Evolutionary conservation across 768 basidiomycete species (phyloP).

Genomic region (Termitomyces sp.): DNA sequence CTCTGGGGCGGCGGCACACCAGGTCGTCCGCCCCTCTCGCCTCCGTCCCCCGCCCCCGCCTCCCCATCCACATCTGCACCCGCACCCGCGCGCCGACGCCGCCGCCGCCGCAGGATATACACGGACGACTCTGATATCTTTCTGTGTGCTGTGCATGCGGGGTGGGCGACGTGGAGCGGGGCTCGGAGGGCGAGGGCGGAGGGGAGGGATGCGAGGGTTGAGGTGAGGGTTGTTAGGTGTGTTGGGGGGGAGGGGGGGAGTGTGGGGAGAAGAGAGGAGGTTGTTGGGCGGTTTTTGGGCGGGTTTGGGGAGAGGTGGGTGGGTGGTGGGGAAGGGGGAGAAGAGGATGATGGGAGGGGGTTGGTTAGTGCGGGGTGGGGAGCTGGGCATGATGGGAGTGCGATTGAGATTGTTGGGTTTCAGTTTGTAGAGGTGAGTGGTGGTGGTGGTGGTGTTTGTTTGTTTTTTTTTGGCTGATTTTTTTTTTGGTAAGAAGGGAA

Average conservation of each 20-base stretch:
- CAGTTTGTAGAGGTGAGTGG: constrained; percentile 59
- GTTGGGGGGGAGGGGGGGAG: constrained; percentile 24
- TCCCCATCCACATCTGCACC: background rate
- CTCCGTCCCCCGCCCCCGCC: background rate
- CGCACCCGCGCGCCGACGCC: constrained; percentile 5
- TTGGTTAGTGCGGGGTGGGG: constrained; percentile 74
- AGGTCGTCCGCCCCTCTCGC: constrained; percentile 23
- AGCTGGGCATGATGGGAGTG: constrained; percentile 75
- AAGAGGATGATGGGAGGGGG: constrained; percentile 50
- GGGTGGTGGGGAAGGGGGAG: constrained; percentile 26
- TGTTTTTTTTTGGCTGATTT: background rate
- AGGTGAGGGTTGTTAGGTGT: constrained; percentile 38
- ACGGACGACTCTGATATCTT: constrained; percentile 78
- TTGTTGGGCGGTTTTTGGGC: constrained; percentile 44
- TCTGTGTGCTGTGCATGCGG: constrained; percentile 66
- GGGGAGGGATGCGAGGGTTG: constrained; percentile 38
- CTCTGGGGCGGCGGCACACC: constrained; percentile 69
- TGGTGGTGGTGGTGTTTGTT: background rate
- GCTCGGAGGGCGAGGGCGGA: constrained; percentile 33
- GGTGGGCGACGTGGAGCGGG: constrained; percentile 49
- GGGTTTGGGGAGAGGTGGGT: constrained; percentile 42
- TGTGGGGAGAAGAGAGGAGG: constrained; percentile 42
- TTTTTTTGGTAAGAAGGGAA: constrained; percentile 38
- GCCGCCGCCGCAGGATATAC: constrained; percentile 47
- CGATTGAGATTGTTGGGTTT: constrained; percentile 65